Evolutionary conservation across 225 moss, liverwort and hornwort species (phyloP).

Genomic region (Lunularia cruciata): DNA sequence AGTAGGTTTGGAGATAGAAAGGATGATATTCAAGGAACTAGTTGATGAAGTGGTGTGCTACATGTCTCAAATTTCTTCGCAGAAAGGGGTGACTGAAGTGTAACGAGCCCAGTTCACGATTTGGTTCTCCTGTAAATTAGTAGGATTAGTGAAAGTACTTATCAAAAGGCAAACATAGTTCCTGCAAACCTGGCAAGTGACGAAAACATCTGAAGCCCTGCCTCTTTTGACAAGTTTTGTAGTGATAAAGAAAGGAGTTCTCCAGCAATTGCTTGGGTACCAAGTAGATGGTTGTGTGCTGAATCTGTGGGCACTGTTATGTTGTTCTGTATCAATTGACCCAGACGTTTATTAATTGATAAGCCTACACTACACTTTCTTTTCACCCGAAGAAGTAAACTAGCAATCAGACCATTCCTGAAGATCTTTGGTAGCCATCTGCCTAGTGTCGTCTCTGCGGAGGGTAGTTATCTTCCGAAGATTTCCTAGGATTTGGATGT

Average conservation of each 20-base stretch:
- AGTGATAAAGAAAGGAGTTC: slow-evolving; percentile 21
- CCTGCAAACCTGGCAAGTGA: neutral
- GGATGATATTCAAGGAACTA: slow-evolving; percentile 64
- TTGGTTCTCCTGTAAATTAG: slow-evolving; percentile 42
- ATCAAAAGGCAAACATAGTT: slow-evolving; percentile 21
- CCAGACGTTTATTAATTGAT: slow-evolving; percentile 9
- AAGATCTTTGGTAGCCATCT: too few species aligned
- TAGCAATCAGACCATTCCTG: too few species aligned
- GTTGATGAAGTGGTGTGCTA: slow-evolving; percentile 60
- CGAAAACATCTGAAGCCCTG: slow-evolving; percentile 1
- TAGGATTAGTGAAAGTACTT: slow-evolving; percentile 30
- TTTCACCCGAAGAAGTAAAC: too few species aligned
- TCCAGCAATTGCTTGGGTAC: slow-evolving; percentile 34
- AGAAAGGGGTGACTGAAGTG: neutral
- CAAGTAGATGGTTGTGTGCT: neutral
- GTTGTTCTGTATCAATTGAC: slow-evolving; percentile 4
- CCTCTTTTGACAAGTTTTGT: slow-evolving; percentile 33
- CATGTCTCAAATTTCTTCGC: slow-evolving; percentile 16
- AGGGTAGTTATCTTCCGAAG: too few species aligned
- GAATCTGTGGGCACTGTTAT: neutral
- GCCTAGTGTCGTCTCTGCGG: too few species aligned
- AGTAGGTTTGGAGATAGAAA: slow-evolving; percentile 59
- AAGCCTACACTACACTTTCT: neutral
- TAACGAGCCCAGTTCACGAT: slow-evolving; percentile 6
- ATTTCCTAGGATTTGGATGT: too few species aligned